Percentiles rank a stretch among this genome's conserved stretches.
Evolutionary conservation across 805 yeast genomes (phyloP).

Genomic region (Wilhelminamyces savonicus): DNA sequence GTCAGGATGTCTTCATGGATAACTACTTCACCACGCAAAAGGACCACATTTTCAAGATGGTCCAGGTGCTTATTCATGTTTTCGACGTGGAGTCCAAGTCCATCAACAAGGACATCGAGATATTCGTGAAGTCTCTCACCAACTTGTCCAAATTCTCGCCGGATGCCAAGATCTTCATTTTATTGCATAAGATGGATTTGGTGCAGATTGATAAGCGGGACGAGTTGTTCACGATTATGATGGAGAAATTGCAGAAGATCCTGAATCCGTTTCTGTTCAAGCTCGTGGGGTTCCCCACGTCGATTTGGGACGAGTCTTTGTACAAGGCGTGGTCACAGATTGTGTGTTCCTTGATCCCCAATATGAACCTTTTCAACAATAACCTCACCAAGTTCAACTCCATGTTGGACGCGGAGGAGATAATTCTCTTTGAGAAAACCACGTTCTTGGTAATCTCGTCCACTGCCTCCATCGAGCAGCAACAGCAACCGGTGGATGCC

Average conservation of each 20-base stretch:
- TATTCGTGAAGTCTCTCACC: constrained; percentile 76
- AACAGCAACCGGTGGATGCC: constrained; percentile 8
- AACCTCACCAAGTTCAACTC: constrained; percentile 68
- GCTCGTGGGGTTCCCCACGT: constrained; percentile 84
- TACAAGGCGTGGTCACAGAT: constrained; percentile 97
- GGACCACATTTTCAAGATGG: constrained; percentile 91
- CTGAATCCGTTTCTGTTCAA: constrained; percentile 61
- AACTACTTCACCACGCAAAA: constrained; percentile 83
- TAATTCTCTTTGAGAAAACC: constrained; percentile 85
- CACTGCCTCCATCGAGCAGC: constrained; percentile 37
- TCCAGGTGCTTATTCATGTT: constrained; percentile 91
- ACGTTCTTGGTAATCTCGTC: constrained; percentile 80
- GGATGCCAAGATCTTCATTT: constrained; percentile 82
- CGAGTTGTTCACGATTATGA: constrained; percentile 77
- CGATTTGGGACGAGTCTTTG: constrained; percentile 94
- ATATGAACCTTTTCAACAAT: constrained; percentile 73
- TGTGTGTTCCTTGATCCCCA: constrained; percentile 91
- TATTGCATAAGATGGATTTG: constrained; percentile 93
- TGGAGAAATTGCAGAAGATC: constrained; percentile 70
- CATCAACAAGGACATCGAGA: constrained; percentile 87
- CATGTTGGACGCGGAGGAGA: constrained; percentile 79
- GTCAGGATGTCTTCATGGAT: constrained; percentile 95
- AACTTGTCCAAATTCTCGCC: constrained; percentile 83
- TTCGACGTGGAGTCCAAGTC: constrained; percentile 94
- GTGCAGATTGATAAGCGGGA: constrained; percentile 82